Base-by-base conservation (phyloP, 495 filamentous ascomycete species). In the Glarea lozoyensis region DNA sequence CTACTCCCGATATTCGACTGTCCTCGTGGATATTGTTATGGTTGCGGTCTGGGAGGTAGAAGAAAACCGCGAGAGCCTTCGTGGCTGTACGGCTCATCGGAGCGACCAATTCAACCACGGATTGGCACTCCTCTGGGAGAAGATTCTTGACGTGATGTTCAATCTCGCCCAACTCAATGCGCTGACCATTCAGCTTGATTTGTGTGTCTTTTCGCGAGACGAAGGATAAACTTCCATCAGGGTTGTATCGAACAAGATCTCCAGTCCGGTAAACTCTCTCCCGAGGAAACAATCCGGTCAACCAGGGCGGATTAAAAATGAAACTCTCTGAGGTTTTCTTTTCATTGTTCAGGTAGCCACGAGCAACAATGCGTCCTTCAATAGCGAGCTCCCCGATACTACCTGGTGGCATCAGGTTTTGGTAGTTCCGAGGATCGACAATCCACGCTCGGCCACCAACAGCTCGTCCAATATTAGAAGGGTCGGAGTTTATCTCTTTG, bases 321-420 rank as follows among this genome's bases (percentile, higher is more conserved):
- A 79, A 57, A 0, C 59, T 13, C 20, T 17, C 42, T 5, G 20
- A 6, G 1, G 49, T 52, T 17, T 48, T 41, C 18, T 35, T 11
- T 0, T 3, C 12, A 18, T 48, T 31, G 22, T 57, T 54, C 5
- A 79, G 55, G 43, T 81, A 81, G 0, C 65, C 66, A 1, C 59
- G 52, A 12, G 65, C 67, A 12, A 81, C 56, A 20, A 70, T 60
- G 1, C 75, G 69, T 0, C 79, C 78, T 60, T 80, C 76, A n/a
- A 85, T 61, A 2, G 75, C 54, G 17, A 83, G 52, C 52, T 85
- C 81, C 25, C 81, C 81, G 29, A 76, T 58, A 11, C 62, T 58
- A 13, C 80, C 80, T 7, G 81, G 55, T 0, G 78, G 74, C 19
- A 75, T 62, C 11, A 84, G 65, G 1, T 54, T 43, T 20, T 77